phyloP scores from a whole-genome alignment of 345 rosid species.

The Nephelium lappaceum region DNA sequence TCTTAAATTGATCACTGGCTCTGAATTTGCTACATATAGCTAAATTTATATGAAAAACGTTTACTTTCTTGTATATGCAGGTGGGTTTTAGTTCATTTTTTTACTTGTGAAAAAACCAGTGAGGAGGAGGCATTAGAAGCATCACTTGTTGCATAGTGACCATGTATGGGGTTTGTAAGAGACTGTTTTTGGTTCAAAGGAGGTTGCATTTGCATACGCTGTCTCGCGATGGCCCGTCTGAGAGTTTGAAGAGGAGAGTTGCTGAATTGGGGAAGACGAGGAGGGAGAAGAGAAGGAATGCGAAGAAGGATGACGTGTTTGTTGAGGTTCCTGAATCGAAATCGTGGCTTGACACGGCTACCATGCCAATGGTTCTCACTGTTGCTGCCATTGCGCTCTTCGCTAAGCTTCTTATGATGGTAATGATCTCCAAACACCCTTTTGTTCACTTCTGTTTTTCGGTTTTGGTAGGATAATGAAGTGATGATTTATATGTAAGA shows the following conservation, averaged over 20 bases:
- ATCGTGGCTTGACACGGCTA: slow-evolving; percentile 70
- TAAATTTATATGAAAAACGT: background rate
- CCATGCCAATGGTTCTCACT: slow-evolving; percentile 74
- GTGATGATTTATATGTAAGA: background rate
- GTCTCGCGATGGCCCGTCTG: slow-evolving; percentile 51
- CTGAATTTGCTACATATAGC: background rate
- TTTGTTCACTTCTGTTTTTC: background rate
- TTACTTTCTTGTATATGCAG: background rate
- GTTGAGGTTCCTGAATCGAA: slow-evolving; percentile 81
- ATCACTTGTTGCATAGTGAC: slow-evolving; percentile 17
- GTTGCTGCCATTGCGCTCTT: slow-evolving; percentile 69
- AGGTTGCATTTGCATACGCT: slow-evolving; percentile 47
- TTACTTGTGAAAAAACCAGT: background rate
- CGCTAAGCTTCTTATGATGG: slow-evolving; percentile 90
- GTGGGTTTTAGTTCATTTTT: background rate
- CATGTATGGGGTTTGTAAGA: slow-evolving; percentile 47
- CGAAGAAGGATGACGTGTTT: slow-evolving; percentile 54
- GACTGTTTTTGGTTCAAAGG: slow-evolving; percentile 35
- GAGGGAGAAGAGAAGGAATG: slow-evolving; percentile 51
- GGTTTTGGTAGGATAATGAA: no score
- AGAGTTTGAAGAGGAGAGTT: slow-evolving; percentile 58
- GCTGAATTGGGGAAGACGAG: slow-evolving; percentile 52
- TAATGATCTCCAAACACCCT: slow-evolving; percentile 31
- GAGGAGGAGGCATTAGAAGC: background rate
- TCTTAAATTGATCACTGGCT: background rate